Evolutionary conservation across 83 land plant species (phyloP).

Genomic region (Picea engelmannii): DNA sequence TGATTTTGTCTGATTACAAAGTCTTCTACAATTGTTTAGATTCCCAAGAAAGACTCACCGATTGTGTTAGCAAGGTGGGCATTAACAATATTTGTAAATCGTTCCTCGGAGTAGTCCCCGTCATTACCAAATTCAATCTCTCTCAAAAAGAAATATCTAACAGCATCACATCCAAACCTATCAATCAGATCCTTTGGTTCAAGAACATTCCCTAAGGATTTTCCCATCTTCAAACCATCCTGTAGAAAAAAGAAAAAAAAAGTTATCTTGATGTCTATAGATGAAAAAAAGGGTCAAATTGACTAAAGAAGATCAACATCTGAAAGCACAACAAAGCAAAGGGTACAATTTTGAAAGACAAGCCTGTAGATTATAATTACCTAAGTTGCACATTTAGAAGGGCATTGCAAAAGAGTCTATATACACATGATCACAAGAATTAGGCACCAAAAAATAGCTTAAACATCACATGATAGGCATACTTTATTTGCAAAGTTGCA

Average conservation of each 20-base stretch:
- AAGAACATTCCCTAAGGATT: conserved; percentile 93
- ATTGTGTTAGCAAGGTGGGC: conserved; percentile 96
- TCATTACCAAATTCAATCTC: conserved; percentile 98
- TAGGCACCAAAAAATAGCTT: too few species aligned
- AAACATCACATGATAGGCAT: too few species aligned
- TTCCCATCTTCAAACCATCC: conserved; percentile 99
- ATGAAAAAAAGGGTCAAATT: conserved; percentile 20
- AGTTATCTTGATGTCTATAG: conserved; percentile 30
- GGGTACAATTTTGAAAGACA: too few species aligned
- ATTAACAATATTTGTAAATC: conserved; percentile 88
- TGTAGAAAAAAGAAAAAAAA: conserved; percentile 53
- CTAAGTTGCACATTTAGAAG: too few species aligned
- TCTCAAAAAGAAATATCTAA: conserved; percentile 88
- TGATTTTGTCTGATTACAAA: neutral
- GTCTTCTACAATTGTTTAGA: neutral
- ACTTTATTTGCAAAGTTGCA: too few species aligned
- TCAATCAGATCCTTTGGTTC: conserved; percentile 87
- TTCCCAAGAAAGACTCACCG: conserved; percentile 45
- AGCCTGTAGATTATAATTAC: too few species aligned
- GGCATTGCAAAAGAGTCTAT: too few species aligned
- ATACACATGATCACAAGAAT: too few species aligned
- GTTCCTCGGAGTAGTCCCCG: conserved; percentile 95
- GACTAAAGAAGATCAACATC: neutral
- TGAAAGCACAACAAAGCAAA: neutral
- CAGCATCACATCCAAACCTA: conserved; percentile 93